Evolutionary conservation across 2,329 filamentous ascomycete species (phyloP).

Genomic region (Metarhizium brunneum): DNA sequence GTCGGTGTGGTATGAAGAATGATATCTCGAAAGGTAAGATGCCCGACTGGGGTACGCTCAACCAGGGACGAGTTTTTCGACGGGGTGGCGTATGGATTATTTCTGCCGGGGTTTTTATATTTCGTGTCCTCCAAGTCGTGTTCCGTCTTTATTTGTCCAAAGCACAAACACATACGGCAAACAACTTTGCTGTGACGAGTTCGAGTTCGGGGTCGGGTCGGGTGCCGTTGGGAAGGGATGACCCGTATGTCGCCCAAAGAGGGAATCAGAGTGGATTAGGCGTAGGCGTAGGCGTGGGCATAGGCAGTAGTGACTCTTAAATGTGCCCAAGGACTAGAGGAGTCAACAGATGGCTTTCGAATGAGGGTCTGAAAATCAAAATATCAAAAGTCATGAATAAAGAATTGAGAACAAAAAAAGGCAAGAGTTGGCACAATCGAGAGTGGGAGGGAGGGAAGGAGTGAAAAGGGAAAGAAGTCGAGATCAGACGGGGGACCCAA

Average conservation of each 20-base stretch:
- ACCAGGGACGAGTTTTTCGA: not conserved
- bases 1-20: not conserved
- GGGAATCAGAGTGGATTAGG: slow-evolving; percentile 6
- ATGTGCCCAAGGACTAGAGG: not conserved
- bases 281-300: not conserved
- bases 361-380: not conserved
- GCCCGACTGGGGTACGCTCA: not conserved
- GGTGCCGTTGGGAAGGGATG: not conserved
- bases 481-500: slow-evolving; percentile 6
- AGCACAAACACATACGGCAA: not conserved
- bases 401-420: slow-evolving; percentile 1
- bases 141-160: not conserved
- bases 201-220: not conserved
- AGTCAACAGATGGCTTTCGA: not conserved
- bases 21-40: not conserved
- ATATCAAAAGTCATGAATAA: not conserved
- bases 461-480: slow-evolving; percentile 6
- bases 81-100: not conserved
- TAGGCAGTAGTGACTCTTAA: too few species aligned
- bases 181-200: not conserved
- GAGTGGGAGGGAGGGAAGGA: slow-evolving; percentile 3
- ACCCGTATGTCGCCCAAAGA: not conserved
- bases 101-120: not conserved
- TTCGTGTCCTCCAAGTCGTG: not conserved
- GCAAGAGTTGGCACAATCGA: not conserved